phyloP scores from a whole-genome alignment of 306 rosid species.

The Sicyos baderoa region DNA sequence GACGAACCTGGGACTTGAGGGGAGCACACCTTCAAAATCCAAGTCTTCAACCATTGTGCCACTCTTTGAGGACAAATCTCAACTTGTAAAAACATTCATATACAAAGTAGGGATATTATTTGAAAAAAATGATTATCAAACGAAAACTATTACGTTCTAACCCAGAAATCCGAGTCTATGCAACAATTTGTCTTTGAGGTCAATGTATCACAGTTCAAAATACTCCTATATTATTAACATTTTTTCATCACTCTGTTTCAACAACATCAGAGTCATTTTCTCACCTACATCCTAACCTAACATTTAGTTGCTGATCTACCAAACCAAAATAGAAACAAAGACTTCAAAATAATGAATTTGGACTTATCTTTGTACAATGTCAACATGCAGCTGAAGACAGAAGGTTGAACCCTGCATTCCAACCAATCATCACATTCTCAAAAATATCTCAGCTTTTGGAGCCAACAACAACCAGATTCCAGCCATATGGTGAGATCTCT shows the following conservation, averaged over 20 bases:
- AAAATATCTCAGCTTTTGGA: neutral
- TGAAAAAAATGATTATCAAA: too few relatives aligned
- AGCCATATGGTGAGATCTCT: neutral
- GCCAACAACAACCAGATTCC: neutral
- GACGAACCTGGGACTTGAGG: too few relatives aligned
- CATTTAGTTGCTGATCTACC: neutral
- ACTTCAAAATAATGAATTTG: slow-evolving; percentile 14
- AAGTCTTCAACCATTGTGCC: too few relatives aligned
- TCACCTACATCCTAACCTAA: neutral
- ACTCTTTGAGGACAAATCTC: too few relatives aligned
- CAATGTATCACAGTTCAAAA: neutral
- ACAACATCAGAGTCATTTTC: neutral
- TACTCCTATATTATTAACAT: slow-evolving; percentile 1
- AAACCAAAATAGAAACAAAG: neutral
- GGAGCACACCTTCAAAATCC: too few relatives aligned
- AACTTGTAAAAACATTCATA: too few relatives aligned
- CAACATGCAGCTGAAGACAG: neutral
- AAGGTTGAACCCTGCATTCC: slow-evolving; percentile 4
- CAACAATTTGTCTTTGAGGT: neutral
- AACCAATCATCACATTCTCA: slow-evolving; percentile 8
- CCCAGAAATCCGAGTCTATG: too few relatives aligned
- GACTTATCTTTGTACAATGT: slow-evolving; percentile 13
- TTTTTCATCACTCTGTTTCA: neutral
- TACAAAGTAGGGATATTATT: too few relatives aligned
- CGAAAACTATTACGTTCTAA: too few relatives aligned